A percentile compares a stretch with the other conserved stretches of the same genome.
Evolutionary conservation across 2,329 filamentous ascomycete species (phyloP).

Genomic region (Cercospora brassicicola): DNA sequence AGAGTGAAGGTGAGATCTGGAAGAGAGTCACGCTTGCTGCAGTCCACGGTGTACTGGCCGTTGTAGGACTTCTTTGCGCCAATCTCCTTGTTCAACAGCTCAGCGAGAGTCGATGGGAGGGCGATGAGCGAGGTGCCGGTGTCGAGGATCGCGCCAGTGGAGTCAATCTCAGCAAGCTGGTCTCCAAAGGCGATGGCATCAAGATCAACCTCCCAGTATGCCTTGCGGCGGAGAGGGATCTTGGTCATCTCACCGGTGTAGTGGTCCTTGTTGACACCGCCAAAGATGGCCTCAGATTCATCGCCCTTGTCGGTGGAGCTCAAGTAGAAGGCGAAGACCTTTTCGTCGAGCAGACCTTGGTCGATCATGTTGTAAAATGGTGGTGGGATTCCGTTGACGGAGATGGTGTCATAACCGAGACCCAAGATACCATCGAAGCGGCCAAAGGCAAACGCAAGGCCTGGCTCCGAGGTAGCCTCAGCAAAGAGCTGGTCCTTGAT

Average conservation of each 20-base stretch:
- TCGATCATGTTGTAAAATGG: conserved; percentile 96
- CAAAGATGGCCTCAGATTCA: conserved; percentile 85
- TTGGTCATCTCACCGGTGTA: conserved; percentile 84
- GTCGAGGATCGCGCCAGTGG: conserved; percentile 95
- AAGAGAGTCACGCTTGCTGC: conserved; percentile 75
- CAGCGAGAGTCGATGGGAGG: conserved; percentile 84
- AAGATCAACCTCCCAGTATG: conserved; percentile 99
- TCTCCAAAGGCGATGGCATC: conserved; percentile 88
- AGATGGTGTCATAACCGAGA: conserved; percentile 90
- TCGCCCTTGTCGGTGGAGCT: conserved; percentile 69
- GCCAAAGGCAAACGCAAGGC: conserved; percentile 95
- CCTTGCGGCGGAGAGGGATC: conserved; percentile 94
- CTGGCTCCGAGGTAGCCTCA: conserved; percentile 92
- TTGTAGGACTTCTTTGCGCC: conserved; percentile 97
- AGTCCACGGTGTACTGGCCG: conserved; percentile 94
- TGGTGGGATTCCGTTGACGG: conserved; percentile 91
- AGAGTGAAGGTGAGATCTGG: conserved; percentile 92
- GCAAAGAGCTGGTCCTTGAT: conserved; percentile 92
- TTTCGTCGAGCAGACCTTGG: conserved; percentile 84
- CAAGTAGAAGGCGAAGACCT: conserved; percentile 96
- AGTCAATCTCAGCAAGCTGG: conserved; percentile 81
- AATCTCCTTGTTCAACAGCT: conserved; percentile 95
- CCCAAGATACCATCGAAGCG: conserved; percentile 96
- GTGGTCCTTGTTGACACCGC: conserved; percentile 80
- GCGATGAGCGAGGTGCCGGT: conserved; percentile 97